A percentile compares a stretch with the other conserved stretches of the same genome.
Conservation (phyloP, 177 flowering plant genomes). For the Vitis hybrid region DNA sequence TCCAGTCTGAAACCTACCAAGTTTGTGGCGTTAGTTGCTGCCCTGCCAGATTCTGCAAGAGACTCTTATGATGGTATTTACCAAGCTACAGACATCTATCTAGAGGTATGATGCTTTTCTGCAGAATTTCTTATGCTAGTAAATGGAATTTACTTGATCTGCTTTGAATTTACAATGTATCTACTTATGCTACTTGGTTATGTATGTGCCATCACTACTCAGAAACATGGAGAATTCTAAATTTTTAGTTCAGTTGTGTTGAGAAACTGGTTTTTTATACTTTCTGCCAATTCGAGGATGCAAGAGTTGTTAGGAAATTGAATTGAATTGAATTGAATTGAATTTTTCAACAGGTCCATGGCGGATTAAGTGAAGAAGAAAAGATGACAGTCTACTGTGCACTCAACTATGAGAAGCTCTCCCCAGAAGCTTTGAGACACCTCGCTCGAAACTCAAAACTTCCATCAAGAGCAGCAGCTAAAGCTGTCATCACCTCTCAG, state of each 20-base stretch:
- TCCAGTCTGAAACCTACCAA: conserved; percentile 57
- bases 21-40: conserved; percentile 49
- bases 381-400: conserved; percentile 45
- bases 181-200: neutral
- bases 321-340: conserved; percentile 4
- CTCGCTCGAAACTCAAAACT: conserved; percentile 54
- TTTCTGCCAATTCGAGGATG: no score
- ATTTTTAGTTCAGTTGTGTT: no score
- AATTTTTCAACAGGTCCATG: conserved; percentile 49
- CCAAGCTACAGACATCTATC: conserved; percentile 64
- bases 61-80: conserved; percentile 66
- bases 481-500: conserved; percentile 42
- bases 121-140: no score
- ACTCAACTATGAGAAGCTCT: conserved; percentile 68
- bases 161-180: neutral
- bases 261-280: no score
- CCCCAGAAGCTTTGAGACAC: conserved; percentile 43
- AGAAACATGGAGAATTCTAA: neutral
- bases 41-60: conserved; percentile 71
- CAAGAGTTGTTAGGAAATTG: neutral
- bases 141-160: neutral
- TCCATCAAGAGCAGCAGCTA: conserved; percentile 42
- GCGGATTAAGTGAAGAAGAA: conserved; percentile 53
- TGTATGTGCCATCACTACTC: neutral
- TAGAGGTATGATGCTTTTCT: conserved; percentile 27